A percentile compares a stretch with the other conserved stretches of the same genome.
phyloP scores from a whole-genome alignment of 129 eudicot species.

The Centrapalus pauciflorus region DNA sequence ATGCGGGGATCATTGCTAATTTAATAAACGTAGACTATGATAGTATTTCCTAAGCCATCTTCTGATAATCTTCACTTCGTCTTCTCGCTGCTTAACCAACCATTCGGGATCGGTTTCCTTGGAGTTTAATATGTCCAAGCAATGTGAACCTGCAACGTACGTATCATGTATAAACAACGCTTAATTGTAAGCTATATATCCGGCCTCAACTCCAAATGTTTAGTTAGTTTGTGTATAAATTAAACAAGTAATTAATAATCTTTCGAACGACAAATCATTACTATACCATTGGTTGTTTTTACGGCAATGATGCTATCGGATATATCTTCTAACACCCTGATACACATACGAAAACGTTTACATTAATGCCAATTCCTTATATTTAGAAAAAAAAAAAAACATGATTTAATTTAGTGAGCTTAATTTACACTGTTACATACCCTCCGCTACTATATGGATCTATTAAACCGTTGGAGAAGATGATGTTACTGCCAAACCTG shows the following conservation, averaged over 20 bases:
- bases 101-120: slow-evolving; percentile 40
- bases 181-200: too few relatives aligned
- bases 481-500: slow-evolving; percentile 77
- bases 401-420: not conserved
- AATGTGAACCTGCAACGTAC: slow-evolving; percentile 56
- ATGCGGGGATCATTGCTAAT: slow-evolving; percentile 2
- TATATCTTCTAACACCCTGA: slow-evolving; percentile 59
- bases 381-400: not conserved
- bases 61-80: slow-evolving; percentile 30
- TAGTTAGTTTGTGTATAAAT: too few relatives aligned
- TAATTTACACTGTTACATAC: slow-evolving; percentile 25
- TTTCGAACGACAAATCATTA: too few relatives aligned
- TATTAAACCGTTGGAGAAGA: slow-evolving; percentile 72
- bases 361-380: too few relatives aligned
- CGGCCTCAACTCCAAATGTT: too few relatives aligned
- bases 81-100: slow-evolving; percentile 40
- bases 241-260: not conserved
- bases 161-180: not conserved
- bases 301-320: slow-evolving; percentile 49
- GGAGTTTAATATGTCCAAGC: slow-evolving; percentile 41
- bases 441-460: slow-evolving; percentile 84
- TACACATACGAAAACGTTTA: not conserved
- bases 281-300: slow-evolving; percentile 44
- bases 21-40: slow-evolving; percentile 18
- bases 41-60: slow-evolving; percentile 43